These are phyloP conservation scores for Suhomyces panamericanus DNA, from an alignment of 1,139 yeast genomes.

Conservation along the genomic window DNA sequence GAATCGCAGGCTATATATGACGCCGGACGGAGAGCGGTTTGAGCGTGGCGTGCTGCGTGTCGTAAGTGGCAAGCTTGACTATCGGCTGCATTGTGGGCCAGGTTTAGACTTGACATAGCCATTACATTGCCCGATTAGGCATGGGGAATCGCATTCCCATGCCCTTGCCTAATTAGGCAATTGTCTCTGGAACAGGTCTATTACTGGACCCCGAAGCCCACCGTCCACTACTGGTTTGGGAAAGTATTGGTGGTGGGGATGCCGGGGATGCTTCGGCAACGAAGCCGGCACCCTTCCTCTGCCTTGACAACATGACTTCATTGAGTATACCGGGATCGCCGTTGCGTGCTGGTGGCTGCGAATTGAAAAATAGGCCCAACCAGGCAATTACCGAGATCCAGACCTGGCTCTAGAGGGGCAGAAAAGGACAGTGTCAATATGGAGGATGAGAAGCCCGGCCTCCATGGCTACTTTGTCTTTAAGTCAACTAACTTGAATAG, in stretches of 20 bases:
- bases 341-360: slow-evolving; percentile 4
- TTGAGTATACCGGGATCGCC: neutral
- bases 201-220: neutral
- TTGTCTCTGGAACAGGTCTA: neutral
- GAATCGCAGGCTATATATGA: neutral
- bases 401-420: too few species aligned
- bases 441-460: too few species aligned
- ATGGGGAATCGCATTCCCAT: slow-evolving; percentile 10
- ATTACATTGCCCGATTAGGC: slow-evolving; percentile 25
- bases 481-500: too few species aligned
- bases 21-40: neutral
- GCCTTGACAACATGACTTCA: slow-evolving; percentile 4
- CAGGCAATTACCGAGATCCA: neutral
- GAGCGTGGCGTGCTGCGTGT: slow-evolving; percentile 2
- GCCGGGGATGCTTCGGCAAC: neutral
- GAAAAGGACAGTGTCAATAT: too few species aligned
- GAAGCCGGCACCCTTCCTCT: neutral
- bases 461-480: too few species aligned
- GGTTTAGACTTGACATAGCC: slow-evolving; percentile 6
- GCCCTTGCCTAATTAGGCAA: slow-evolving; percentile 22
- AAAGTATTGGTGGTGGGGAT: slow-evolving; percentile 3
- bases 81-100: slow-evolving; percentile 3
- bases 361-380: neutral
- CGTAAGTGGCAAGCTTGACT: slow-evolving; percentile 1
- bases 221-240: slow-evolving; percentile 1